Base-by-base conservation (phyloP, 169 alveolate species). In the Eimeria acervulina region DNA sequence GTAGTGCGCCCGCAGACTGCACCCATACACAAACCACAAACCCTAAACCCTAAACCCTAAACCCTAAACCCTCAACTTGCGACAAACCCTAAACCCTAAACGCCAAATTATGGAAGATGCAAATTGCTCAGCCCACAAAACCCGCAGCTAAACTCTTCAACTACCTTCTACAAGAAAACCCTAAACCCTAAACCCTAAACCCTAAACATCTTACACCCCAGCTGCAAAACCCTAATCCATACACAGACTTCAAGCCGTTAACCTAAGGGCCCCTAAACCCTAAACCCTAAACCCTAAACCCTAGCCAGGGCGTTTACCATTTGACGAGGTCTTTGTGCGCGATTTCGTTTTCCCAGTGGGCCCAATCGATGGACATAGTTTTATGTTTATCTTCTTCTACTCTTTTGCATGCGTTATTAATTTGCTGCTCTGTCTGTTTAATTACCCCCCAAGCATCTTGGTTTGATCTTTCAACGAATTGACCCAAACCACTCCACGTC, bases 1-100 rank as follows among this genome's bases (percentile, higher is more conserved):
- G 93, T 96, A 90, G 72, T 90, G 96, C 21, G 89, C 96, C 59
- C 96, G 96, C 95, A 97, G 68, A 90, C 97, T 97, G 80, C 21
- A 74, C 70, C 70, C 51, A 85, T 12, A 90, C 47, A 13, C 80
- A 68, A 78, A 90, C 61, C 38, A 66, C 33, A 81, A 33, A 42
- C 78, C 70, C 47, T 55, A 55, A 52, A 26, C 78, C 52, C 42
- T 36, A 40, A 12, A 10, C 2, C 80, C 26, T n/a, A 68, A 68
- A 68, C 80, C 80, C 47, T 28, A 26, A 28, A 33, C 47, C 15
- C 6, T 2, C 42, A 68, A 2, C 47, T 6, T 15, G 3, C 12
- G 23, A 12, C 68, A 59, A 59, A 21, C 31, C 36, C n/a, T 78
- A 59, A 42, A n/a, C 78, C 55, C 28, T 38, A 40, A 52, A 26